phyloP scores from a whole-genome alignment of 768 basidiomycete species.

The Kondoa malvinella region DNA sequence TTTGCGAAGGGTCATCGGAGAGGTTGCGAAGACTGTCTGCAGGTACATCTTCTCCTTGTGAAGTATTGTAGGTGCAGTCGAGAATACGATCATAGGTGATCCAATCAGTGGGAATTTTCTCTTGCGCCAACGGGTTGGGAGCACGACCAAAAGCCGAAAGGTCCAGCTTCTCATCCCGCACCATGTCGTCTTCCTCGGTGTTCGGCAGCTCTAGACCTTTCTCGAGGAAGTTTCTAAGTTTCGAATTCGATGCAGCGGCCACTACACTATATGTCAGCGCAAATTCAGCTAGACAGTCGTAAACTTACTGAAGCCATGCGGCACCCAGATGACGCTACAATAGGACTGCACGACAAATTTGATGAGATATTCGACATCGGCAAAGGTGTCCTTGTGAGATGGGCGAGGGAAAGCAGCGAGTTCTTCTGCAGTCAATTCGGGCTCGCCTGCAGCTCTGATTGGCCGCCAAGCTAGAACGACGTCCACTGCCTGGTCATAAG shows the following conservation, averaged over 20 bases:
- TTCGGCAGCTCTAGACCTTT: constrained; percentile 21
- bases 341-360: constrained; percentile 25
- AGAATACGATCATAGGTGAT: constrained; percentile 81
- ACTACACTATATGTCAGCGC: background rate
- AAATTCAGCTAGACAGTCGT: background rate
- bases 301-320: constrained; percentile 19
- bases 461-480: constrained; percentile 25
- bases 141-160: constrained; percentile 7
- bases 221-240: constrained; percentile 23
- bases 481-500: constrained; percentile 16
- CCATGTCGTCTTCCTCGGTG: constrained; percentile 20
- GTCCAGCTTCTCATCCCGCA: constrained; percentile 5
- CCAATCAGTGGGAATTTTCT: constrained; percentile 48
- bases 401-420: constrained; percentile 10
- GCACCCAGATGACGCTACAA: constrained; percentile 22
- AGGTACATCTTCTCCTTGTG: constrained; percentile 31
- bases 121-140: constrained; percentile 6
- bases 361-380: constrained; percentile 25
- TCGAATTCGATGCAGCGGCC: background rate
- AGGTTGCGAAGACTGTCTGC: constrained; percentile 50
- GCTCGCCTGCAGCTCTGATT: constrained; percentile 3
- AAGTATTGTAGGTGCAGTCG: constrained; percentile 41
- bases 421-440: background rate
- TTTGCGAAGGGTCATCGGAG: constrained; percentile 45
- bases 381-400: constrained; percentile 18